Evolutionary conservation across 208 protist species (phyloP).

Genomic region (Leishmania guyanensis): DNA sequence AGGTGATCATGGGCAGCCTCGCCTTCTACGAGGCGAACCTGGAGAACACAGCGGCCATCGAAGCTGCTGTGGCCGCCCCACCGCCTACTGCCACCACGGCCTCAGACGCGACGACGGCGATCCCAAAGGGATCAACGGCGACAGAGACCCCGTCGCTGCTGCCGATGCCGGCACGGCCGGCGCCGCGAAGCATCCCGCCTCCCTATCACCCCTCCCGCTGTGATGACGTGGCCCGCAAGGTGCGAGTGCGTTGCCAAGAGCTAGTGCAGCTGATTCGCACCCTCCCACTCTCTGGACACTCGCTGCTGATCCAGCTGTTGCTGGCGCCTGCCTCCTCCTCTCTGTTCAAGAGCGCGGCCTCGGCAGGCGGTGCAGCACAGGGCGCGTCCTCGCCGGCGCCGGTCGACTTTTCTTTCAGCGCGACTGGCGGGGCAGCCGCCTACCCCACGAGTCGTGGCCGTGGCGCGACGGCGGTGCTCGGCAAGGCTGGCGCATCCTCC

Average conservation of each 20-base stretch:
- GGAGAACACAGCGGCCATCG: constrained; percentile 19
- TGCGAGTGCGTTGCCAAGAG: constrained; percentile 52
- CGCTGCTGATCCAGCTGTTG: constrained; percentile 64
- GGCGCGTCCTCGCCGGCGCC: neutral
- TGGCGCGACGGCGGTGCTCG: neutral
- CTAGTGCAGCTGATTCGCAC: constrained; percentile 36
- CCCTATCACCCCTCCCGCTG: constrained; percentile 43
- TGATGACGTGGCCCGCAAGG: constrained; percentile 63
- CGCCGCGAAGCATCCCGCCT: constrained; percentile 8
- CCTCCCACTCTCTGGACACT: constrained; percentile 56
- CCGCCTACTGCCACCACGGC: constrained; percentile 8
- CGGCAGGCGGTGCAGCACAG: neutral
- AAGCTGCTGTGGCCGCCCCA: constrained; percentile 2
- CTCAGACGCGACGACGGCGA: neutral
- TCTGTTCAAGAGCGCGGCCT: constrained; percentile 38
- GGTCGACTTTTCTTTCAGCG: neutral
- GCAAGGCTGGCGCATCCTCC: neutral
- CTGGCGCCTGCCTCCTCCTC: constrained; percentile 67
- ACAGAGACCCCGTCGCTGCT: neutral
- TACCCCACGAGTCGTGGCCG: neutral
- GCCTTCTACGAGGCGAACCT: constrained; percentile 27
- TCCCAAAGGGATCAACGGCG: neutral
- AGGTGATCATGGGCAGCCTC: constrained; percentile 59
- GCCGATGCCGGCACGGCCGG: constrained; percentile 24
- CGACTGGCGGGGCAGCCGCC: neutral